Conservation (phyloP, 352 stramenopile genomes). For the Globisporangium paddicum region DNA sequence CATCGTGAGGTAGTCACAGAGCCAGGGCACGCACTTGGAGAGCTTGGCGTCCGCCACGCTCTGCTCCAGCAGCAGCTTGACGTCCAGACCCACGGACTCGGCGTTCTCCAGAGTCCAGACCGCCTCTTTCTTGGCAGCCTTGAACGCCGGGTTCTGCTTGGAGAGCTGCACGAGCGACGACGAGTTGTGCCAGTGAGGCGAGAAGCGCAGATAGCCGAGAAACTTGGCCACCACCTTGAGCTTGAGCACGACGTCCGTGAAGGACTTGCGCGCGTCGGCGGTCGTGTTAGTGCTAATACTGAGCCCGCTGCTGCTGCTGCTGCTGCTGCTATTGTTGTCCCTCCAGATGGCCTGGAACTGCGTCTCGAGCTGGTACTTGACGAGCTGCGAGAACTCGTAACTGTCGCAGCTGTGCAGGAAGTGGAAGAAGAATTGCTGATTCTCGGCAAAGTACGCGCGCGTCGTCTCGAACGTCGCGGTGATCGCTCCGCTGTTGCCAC, state of each 20-base stretch:
- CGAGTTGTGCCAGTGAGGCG: constrained; percentile 52
- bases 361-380: constrained; percentile 46
- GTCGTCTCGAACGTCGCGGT: constrained; percentile 27
- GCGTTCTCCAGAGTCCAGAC: constrained; percentile 40
- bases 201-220: constrained; percentile 58
- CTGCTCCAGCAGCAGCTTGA: constrained; percentile 34
- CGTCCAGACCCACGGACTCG: constrained; percentile 30
- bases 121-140: constrained; percentile 43
- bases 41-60: constrained; percentile 35
- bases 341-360: constrained; percentile 37
- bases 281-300: constrained; percentile 17
- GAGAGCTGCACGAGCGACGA: constrained; percentile 24
- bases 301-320: no score
- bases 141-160: constrained; percentile 42
- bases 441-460: constrained; percentile 46
- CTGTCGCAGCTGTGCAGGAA: constrained; percentile 63
- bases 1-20: constrained; percentile 65
- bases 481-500: neutral
- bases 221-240: constrained; percentile 70
- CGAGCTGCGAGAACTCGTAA: constrained; percentile 55
- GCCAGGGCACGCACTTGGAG: constrained; percentile 59
- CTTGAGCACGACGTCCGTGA: constrained; percentile 52
- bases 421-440: constrained; percentile 75
- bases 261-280: constrained; percentile 43
- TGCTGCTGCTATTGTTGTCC: neutral